Percentiles rank a stretch among this genome's conserved stretches.
These are phyloP conservation scores for Boletus pseudopeckii DNA, from an alignment of 768 basidiomycete species.

Conservation along the genomic window DNA sequence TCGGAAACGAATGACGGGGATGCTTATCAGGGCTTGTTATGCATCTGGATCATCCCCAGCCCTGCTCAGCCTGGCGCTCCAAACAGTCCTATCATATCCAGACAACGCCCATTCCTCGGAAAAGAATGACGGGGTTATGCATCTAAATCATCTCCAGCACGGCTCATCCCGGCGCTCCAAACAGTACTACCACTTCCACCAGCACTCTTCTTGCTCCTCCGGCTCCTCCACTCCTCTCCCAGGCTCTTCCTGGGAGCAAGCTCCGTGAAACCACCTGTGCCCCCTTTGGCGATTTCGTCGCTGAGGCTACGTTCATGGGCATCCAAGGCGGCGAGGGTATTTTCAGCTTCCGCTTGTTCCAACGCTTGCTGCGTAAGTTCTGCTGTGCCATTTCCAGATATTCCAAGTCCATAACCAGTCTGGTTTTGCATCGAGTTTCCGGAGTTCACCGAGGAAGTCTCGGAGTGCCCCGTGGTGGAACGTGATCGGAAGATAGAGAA, in stretches of 20 bases:
- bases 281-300: constrained; percentile 74
- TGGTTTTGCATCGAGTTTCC: constrained; percentile 36
- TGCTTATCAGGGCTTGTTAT: constrained; percentile 11
- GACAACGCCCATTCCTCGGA: background rate
- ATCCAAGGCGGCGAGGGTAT: constrained; percentile 73
- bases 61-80: constrained; percentile 81
- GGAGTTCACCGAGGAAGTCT: constrained; percentile 49
- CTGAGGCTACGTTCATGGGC: constrained; percentile 71
- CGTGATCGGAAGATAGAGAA: constrained; percentile 71
- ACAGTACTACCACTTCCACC: constrained; percentile 77
- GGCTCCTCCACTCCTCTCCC: constrained; percentile 54
- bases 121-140: constrained; percentile 20
- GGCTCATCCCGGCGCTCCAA: constrained; percentile 84
- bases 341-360: constrained; percentile 76
- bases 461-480: constrained; percentile 42
- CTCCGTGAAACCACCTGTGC: constrained; percentile 75
- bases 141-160: constrained; percentile 46
- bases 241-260: constrained; percentile 45
- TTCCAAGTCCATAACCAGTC: constrained; percentile 30
- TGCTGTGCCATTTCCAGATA: constrained; percentile 27
- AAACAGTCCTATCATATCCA: constrained; percentile 76
- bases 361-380: constrained; percentile 72
- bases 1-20: background rate
- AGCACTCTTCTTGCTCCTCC: constrained; percentile 45
- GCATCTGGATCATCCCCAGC: constrained; percentile 46